Evolutionary conservation across 495 filamentous ascomycete species (phyloP).

Genomic region (Xylaria intraflava): DNA sequence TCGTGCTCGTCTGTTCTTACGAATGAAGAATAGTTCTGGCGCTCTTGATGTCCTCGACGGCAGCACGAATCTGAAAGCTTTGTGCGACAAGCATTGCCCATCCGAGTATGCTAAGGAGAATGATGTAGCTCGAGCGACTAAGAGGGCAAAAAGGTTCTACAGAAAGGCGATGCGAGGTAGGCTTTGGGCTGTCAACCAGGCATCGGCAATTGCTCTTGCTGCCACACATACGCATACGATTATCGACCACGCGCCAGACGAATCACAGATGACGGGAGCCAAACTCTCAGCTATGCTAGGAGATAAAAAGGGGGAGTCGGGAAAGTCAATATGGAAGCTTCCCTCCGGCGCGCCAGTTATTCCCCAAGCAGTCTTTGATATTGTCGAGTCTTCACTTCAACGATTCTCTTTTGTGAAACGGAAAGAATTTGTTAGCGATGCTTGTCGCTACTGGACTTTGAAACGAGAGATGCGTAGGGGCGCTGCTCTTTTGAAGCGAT

Average conservation of each 20-base stretch:
- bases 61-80: constrained; percentile 78
- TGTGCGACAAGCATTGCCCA: constrained; percentile 94
- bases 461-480: constrained; percentile 90
- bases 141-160: constrained; percentile 65
- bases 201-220: constrained; percentile 71
- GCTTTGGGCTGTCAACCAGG: constrained; percentile 87
- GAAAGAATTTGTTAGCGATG: constrained; percentile 86
- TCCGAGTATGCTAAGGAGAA: constrained; percentile 83
- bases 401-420: constrained; percentile 77
- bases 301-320: constrained; percentile 58
- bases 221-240: constrained; percentile 56
- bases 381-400: constrained; percentile 69
- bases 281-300: constrained; percentile 54
- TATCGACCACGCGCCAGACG: constrained; percentile 50
- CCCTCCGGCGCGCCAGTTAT: constrained; percentile 94
- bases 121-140: constrained; percentile 50
- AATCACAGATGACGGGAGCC: constrained; percentile 49
- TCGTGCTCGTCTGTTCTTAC: constrained; percentile 78
- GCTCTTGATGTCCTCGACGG: constrained; percentile 75
- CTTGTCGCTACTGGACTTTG: constrained; percentile 94
- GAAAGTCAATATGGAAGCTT: constrained; percentile 80
- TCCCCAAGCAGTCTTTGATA: constrained; percentile 73
- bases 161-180: constrained; percentile 75
- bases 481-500: constrained; percentile 81
- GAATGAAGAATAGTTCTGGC: constrained; percentile 90